Evolutionary conservation across 495 filamentous ascomycete genomes (phyloP).

Genomic region (Antarctomyces pellizariae): DNA sequence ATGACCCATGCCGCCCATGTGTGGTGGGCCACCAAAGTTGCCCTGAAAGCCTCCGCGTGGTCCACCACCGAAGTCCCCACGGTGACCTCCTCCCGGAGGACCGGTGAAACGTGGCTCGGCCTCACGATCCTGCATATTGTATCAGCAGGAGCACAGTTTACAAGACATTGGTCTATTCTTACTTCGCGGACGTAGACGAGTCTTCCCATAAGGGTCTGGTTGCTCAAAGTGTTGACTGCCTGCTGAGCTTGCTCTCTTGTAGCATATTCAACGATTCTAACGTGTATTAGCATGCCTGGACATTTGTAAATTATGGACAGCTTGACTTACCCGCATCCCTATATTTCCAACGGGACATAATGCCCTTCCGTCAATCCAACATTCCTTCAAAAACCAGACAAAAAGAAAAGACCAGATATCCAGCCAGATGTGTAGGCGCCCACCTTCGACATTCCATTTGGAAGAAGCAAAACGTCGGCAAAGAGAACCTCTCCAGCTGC

Average conservation of each 20-base stretch:
- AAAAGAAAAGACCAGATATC: conserved; percentile 47
- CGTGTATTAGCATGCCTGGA: conserved; percentile 10
- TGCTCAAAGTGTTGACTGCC: conserved; percentile 94
- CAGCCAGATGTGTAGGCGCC: conserved; percentile 78
- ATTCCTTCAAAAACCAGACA: conserved; percentile 64
- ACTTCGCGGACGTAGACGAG: conserved; percentile 97
- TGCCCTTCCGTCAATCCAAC: conserved; percentile 99
- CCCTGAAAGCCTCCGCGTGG: conserved; percentile 22
- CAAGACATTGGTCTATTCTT: conserved; percentile 19
- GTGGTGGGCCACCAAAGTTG: conserved; percentile 18
- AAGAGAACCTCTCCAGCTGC: conserved; percentile 97
- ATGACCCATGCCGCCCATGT: conserved; percentile 19
- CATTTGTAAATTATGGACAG: conserved; percentile 1
- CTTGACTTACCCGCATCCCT: conserved; percentile 94
- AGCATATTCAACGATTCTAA: conserved; percentile 99
- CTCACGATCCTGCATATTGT: conserved; percentile 91
- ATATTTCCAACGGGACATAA: conserved; percentile 70
- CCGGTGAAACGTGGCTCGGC: conserved; percentile 84
- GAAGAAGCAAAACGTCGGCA: conserved; percentile 98
- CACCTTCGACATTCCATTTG: conserved; percentile 99
- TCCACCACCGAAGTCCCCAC: conserved; percentile 35
- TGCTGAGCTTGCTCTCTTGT: conserved; percentile 97
- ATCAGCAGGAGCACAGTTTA: no score
- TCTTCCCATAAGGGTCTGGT: conserved; percentile 93
- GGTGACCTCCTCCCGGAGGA: conserved; percentile 38